Evolutionary conservation across 1,139 yeast species (phyloP).

Genomic region (Candida mesenterica): DNA sequence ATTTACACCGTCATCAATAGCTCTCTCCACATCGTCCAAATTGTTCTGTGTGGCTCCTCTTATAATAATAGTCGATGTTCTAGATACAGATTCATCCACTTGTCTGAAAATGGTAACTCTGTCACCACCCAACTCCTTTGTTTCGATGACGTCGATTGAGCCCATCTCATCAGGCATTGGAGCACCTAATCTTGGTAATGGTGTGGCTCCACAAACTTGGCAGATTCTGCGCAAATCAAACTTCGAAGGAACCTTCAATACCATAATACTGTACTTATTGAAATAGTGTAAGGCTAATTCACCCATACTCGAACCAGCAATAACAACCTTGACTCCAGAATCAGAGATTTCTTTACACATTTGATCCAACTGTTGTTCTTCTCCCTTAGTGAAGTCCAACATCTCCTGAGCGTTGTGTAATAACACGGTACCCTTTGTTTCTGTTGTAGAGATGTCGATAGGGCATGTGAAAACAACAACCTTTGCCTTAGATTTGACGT

Average conservation of each 20-base stretch:
- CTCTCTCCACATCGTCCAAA: slow-evolving; percentile 93
- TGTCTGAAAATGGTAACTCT: slow-evolving; percentile 94
- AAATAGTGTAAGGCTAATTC: slow-evolving; percentile 91
- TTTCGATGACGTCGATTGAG: slow-evolving; percentile 79
- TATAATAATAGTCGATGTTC: slow-evolving; percentile 86
- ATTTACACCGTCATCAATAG: slow-evolving; percentile 94
- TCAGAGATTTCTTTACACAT: slow-evolving; percentile 81
- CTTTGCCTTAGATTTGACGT: slow-evolving; percentile 58
- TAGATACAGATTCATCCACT: slow-evolving; percentile 56
- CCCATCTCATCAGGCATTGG: slow-evolving; percentile 97
- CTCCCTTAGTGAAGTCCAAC: slow-evolving; percentile 95
- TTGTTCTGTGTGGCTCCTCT: slow-evolving; percentile 98
- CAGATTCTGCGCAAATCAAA: slow-evolving; percentile 91
- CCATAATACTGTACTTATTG: slow-evolving; percentile 81
- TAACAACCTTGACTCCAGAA: slow-evolving; percentile 80
- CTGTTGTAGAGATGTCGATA: slow-evolving; percentile 90
- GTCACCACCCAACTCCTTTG: slow-evolving; percentile 95
- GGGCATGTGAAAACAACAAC: slow-evolving; percentile 95
- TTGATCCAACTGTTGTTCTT: slow-evolving; percentile 88
- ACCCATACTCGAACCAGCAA: slow-evolving; percentile 93
- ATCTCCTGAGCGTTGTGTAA: slow-evolving; percentile 95
- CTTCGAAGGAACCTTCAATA: slow-evolving; percentile 87
- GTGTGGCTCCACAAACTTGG: slow-evolving; percentile 97
- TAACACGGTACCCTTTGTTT: slow-evolving; percentile 95
- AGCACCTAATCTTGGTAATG: slow-evolving; percentile 91